phyloP scores from a whole-genome alignment of 106 monocot species.

The Dioscorea dumetorum region DNA sequence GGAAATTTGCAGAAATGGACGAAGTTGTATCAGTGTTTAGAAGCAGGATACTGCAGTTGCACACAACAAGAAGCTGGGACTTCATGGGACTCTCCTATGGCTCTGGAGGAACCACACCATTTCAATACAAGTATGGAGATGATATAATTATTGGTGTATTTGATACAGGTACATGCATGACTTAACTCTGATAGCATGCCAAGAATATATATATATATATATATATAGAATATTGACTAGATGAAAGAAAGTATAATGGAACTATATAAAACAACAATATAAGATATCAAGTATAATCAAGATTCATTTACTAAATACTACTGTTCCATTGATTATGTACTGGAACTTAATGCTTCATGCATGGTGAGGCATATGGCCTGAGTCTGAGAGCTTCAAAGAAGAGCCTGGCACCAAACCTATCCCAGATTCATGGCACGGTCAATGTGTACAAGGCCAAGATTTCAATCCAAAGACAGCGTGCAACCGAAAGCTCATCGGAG shows the following conservation, averaged over 20 bases:
- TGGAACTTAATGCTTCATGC: too few species aligned
- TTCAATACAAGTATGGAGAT: constrained; percentile 30
- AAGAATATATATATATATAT: too few species aligned
- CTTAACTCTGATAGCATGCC: too few species aligned
- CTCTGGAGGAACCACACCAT: constrained; percentile 1
- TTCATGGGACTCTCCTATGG: constrained; percentile 67
- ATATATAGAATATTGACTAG: too few species aligned
- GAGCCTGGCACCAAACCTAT: constrained; percentile 18
- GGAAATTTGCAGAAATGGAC: constrained; percentile 29
- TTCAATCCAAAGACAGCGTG: constrained; percentile 46
- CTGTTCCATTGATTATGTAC: too few species aligned
- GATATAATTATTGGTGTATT: constrained; percentile 63
- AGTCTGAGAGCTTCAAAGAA: constrained; percentile 53
- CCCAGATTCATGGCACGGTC: constrained; percentile 49
- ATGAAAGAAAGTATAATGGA: too few species aligned
- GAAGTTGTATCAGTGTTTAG: constrained; percentile 69
- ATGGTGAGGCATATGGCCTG: constrained; percentile 66
- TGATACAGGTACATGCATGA: constrained; percentile 44
- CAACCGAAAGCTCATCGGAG: constrained; percentile 81
- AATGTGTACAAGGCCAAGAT: constrained; percentile 35
- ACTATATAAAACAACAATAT: too few species aligned
- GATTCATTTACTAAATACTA: too few species aligned
- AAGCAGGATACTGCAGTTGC: constrained; percentile 48
- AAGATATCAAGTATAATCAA: too few species aligned
- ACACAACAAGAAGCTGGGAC: constrained; percentile 87